Conservation (phyloP, 129 eudicot genomes). For the Gnaphalium uliginosum region DNA sequence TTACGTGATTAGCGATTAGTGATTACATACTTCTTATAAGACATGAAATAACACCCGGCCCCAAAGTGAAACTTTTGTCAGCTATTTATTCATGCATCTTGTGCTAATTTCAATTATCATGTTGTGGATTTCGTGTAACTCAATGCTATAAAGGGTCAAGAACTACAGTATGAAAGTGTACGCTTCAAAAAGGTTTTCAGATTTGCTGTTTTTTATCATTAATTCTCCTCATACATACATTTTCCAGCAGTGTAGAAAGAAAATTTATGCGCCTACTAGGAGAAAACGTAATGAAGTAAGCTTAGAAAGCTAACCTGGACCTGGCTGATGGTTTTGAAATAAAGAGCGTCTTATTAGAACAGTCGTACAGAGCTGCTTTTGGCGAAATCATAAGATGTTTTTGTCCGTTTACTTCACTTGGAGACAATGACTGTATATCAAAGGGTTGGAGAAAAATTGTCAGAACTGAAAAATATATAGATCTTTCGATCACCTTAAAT, state of each 20-base stretch:
- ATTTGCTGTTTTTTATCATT: not conserved
- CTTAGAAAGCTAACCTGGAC: constrained; percentile 2
- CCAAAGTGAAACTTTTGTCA: not conserved
- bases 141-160: not conserved
- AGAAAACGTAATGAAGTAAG: not conserved
- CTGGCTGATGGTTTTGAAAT: not conserved
- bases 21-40: not conserved
- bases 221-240: not conserved
- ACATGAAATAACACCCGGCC: not conserved
- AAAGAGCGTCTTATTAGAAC: not conserved
- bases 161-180: not conserved
- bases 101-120: not conserved
- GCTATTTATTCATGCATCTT: not conserved
- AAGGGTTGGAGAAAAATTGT: not conserved
- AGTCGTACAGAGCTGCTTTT: not conserved
- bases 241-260: not conserved
- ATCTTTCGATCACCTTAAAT: not conserved
- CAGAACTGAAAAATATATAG: too few species aligned
- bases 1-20: not conserved
- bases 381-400: constrained; percentile 2
- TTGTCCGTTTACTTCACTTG: not conserved
- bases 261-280: not conserved
- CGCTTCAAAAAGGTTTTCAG: not conserved
- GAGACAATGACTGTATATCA: not conserved
- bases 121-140: too few species aligned